A percentile compares a stretch with the other conserved stretches of the same genome.
phyloP scores from a whole-genome alignment of 2,329 filamentous ascomycete genomes.

The Trichoderma simmonsii region DNA sequence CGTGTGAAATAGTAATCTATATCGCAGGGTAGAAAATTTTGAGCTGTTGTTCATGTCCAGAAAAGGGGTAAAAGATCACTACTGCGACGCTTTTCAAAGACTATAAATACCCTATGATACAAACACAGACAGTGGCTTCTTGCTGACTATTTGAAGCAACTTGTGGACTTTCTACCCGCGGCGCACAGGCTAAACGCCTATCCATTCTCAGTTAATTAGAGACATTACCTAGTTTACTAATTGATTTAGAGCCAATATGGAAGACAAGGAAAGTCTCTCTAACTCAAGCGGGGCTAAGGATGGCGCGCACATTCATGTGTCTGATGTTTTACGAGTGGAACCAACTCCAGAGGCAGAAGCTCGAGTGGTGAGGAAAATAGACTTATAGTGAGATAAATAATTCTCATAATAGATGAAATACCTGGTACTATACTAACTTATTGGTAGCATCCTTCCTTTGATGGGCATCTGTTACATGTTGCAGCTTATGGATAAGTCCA shows the following conservation, averaged over 20 bases:
- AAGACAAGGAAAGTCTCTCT: background rate
- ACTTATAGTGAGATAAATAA: background rate
- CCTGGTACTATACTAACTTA: background rate
- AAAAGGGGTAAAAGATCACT: background rate
- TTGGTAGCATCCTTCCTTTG: conserved; percentile 45
- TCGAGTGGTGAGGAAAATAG: background rate
- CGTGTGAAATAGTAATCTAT: background rate
- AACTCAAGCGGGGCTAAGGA: background rate
- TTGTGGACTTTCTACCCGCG: background rate
- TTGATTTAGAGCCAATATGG: background rate
- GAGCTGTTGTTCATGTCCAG: background rate
- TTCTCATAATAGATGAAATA: background rate
- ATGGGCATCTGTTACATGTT: conserved; percentile 55
- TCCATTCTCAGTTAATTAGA: background rate
- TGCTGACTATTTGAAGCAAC: background rate
- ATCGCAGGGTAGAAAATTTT: background rate
- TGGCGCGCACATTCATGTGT: background rate
- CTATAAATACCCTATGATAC: background rate
- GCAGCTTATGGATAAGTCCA: background rate
- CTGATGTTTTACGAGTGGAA: background rate
- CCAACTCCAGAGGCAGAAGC: background rate
- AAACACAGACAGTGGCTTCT: background rate
- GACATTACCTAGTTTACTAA: background rate
- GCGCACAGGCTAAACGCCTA: background rate
- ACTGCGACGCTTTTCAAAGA: background rate